Evolutionary conservation across 352 stramenopile species (phyloP), one percentile per base, ranked within the genome.

Genomic region (Elongisporangium undulatum): DNA sequence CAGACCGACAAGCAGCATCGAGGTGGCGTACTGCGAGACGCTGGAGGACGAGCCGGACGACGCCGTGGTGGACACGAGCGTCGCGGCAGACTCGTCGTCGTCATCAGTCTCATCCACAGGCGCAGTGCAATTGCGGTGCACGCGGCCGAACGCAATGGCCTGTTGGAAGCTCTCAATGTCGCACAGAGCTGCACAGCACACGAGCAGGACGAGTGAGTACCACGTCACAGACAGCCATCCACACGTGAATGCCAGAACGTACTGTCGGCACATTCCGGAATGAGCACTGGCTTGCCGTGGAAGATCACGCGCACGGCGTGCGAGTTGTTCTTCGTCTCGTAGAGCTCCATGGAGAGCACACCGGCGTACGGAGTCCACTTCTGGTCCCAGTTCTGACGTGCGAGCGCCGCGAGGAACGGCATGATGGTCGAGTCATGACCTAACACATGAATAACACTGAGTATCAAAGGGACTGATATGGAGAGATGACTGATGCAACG

Each of bases 341-440:
- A 95, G 0, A 95, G 50, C 69, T 95, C 86, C 23, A 92, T 75
- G 22, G 72, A 61, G 48, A 95, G 67, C 72, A 91, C 74, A 19
- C 79, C 82, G 13, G 86, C 86, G 64, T 95, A 95, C 22, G 86
- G 84, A 29, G 86, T 94, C 86, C 86, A 95, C 26, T 75, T 87
- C 60, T 82, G 78, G 51, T 92, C 76, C 86, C 86, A 95, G 22
- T 91, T 86, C 15, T 87, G 60, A 38, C 82, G 85, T 49, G 85
- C 71, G 26, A 88, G 71, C 12, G 79, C 77, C 24, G 86, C 82
- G 26, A 95, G 61, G 50, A 95, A 82, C 16, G 86, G 86, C 84
- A 95, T 95, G 63, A 95, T 78, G 3, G 86, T 95, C 65, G 84
- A 93, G 68, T 95, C 86, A 50, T 95, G 86, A 12, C 69, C 76